These are phyloP conservation scores for Pichia gijzeniarum DNA, from an alignment of 805 yeast genomes.

Conservation along the genomic window DNA sequence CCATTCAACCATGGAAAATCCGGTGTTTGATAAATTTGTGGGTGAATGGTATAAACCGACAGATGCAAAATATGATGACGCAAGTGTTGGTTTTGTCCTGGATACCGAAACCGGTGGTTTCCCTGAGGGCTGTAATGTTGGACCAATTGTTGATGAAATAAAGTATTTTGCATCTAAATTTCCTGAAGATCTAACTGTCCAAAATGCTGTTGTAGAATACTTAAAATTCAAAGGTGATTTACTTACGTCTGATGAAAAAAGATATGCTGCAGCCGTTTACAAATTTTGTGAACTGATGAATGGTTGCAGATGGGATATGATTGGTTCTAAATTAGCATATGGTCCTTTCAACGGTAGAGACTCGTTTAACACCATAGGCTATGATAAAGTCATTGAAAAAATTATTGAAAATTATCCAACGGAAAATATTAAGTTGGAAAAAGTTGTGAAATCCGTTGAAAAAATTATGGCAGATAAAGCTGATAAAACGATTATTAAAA, in stretches of 20 bases:
- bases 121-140: slow-evolving; percentile 26
- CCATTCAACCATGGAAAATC: slow-evolving; percentile 41
- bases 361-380: slow-evolving; percentile 25
- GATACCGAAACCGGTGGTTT: slow-evolving; percentile 11
- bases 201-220: slow-evolving; percentile 23
- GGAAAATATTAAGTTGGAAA: slow-evolving; percentile 17
- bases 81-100: slow-evolving; percentile 10
- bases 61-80: slow-evolving; percentile 29
- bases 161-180: slow-evolving; percentile 28
- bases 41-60: slow-evolving; percentile 16
- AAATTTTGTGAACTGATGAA: slow-evolving; percentile 26
- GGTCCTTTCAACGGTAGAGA: slow-evolving; percentile 29
- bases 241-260: slow-evolving; percentile 22
- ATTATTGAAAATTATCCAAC: slow-evolving; percentile 23
- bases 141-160: slow-evolving; percentile 29
- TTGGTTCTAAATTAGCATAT: slow-evolving; percentile 22
- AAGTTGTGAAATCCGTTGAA: slow-evolving; percentile 26
- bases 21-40: slow-evolving; percentile 30
- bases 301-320: slow-evolving; percentile 28
- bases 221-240: slow-evolving; percentile 15
- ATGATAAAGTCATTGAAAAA: slow-evolving; percentile 24
- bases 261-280: slow-evolving; percentile 25
- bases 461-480: slow-evolving; percentile 13
- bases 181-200: slow-evolving; percentile 24
- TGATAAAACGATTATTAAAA: slow-evolving; percentile 10